These are phyloP conservation scores for Cyathus striatus DNA, from an alignment of 768 basidiomycete species.

Conservation along the genomic window DNA sequence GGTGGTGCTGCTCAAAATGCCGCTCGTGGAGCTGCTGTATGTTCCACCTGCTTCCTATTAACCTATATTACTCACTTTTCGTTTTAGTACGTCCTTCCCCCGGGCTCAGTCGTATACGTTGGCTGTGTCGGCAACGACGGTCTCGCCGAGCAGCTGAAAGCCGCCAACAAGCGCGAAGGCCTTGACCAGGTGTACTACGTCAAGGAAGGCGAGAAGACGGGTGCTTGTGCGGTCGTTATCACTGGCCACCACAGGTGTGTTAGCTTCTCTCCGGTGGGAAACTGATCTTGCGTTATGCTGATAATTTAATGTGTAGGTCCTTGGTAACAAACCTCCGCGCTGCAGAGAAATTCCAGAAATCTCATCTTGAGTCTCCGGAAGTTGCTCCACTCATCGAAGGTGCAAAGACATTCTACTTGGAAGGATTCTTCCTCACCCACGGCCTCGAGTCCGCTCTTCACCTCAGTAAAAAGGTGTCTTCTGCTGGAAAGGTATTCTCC, in stretches of 20 bases:
- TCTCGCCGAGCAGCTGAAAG: constrained; percentile 84
- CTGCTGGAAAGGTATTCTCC: constrained; percentile 60
- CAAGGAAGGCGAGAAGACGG: constrained; percentile 82
- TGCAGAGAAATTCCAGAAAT: constrained; percentile 84
- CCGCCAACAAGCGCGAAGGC: constrained; percentile 90
- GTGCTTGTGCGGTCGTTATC: constrained; percentile 94
- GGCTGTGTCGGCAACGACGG: constrained; percentile 93
- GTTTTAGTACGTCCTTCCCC: constrained; percentile 85
- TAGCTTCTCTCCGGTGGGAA: no score
- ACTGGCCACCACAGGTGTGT: constrained; percentile 86
- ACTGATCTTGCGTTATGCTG: no score
- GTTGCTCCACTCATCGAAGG: constrained; percentile 74
- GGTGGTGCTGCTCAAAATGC: constrained; percentile 97
- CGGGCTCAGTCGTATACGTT: constrained; percentile 84
- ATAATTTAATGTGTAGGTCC: no score
- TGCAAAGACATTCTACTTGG: constrained; percentile 89
- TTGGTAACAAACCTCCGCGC: constrained; percentile 87
- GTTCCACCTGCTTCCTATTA: constrained; percentile 18
- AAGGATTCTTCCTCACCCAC: constrained; percentile 97
- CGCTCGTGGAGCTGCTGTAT: constrained; percentile 91
- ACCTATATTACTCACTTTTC: constrained; percentile 6
- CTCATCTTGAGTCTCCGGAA: constrained; percentile 71
- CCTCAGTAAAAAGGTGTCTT: constrained; percentile 74
- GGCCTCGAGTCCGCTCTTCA: constrained; percentile 68
- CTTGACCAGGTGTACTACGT: constrained; percentile 87